These are phyloP conservation scores for Phialophora tarda DNA, from an alignment of 2,329 filamentous ascomycete genomes.

Conservation along the genomic window DNA sequence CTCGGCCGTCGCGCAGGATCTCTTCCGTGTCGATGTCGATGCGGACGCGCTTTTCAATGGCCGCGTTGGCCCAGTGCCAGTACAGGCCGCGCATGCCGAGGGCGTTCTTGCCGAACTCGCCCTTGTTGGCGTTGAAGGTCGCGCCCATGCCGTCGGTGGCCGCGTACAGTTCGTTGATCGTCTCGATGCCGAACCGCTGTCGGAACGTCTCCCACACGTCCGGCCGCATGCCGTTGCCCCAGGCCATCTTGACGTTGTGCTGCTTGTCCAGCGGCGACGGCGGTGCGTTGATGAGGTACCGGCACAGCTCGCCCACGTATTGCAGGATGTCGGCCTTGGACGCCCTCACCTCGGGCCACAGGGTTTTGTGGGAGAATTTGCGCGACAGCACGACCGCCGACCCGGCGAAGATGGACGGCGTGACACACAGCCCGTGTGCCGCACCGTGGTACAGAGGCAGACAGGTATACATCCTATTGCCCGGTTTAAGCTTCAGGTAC, in stretches of 20 bases:
- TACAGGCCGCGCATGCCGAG: constrained; percentile 75
- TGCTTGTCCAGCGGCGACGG: constrained; percentile 52
- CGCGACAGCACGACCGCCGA: constrained; percentile 49
- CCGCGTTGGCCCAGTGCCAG: constrained; percentile 57
- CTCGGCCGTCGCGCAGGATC: constrained; percentile 69
- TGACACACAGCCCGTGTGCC: constrained; percentile 58
- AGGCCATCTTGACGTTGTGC: constrained; percentile 53
- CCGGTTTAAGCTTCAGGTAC: constrained; percentile 42
- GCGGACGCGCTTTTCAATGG: constrained; percentile 68
- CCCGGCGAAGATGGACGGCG: constrained; percentile 60
- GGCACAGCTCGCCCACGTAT: constrained; percentile 57
- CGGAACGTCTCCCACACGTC: constrained; percentile 58
- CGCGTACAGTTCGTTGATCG: constrained; percentile 76
- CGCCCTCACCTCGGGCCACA: constrained; percentile 41
- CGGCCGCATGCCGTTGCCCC: constrained; percentile 55
- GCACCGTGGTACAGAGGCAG: constrained; percentile 81
- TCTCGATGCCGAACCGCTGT: constrained; percentile 48
- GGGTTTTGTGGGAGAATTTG: constrained; percentile 41
- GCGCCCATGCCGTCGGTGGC: constrained; percentile 73
- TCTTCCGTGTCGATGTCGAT: constrained; percentile 72
- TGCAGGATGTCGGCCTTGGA: constrained; percentile 64
- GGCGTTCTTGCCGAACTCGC: constrained; percentile 66
- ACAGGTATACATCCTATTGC: constrained; percentile 73
- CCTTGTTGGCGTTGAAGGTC: constrained; percentile 64
- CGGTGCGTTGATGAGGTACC: constrained; percentile 55